These are phyloP conservation scores for Brassica rapa DNA, from an alignment of 345 rosid genomes.

Conservation along the genomic window DNA sequence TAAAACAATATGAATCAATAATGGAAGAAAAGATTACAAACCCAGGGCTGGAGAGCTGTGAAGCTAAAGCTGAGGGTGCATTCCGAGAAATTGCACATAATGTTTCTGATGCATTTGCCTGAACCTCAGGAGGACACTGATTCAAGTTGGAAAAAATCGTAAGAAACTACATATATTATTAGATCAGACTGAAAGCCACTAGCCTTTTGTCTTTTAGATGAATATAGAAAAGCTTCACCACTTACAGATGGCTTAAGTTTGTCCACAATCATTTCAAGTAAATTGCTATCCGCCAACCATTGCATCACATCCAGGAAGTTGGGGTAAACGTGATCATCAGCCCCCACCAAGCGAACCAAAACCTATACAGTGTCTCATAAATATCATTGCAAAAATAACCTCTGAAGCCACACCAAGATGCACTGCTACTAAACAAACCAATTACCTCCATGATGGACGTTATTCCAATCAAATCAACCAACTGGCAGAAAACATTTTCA, in stretches of 20 bases:
- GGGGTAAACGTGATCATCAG: conserved; percentile 95
- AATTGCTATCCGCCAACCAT: conserved; percentile 89
- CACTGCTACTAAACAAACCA: conserved; percentile 13
- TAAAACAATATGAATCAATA: background rate
- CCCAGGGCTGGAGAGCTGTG: conserved; percentile 90
- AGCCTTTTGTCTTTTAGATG: background rate
- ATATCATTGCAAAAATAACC: conserved; percentile 13
- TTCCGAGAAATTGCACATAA: conserved; percentile 90
- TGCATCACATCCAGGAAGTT: conserved; percentile 97
- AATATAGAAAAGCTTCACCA: conserved; percentile 19
- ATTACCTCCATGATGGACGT: conserved; percentile 99
- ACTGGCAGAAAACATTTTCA: conserved; percentile 75
- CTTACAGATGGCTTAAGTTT: conserved; percentile 89
- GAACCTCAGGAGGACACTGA: conserved; percentile 87
- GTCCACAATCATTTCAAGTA: conserved; percentile 95
- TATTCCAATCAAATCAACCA: conserved; percentile 97
- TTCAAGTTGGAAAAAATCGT: conserved; percentile 31
- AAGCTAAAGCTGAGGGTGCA: conserved; percentile 87
- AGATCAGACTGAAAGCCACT: conserved; percentile 16
- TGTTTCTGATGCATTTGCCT: conserved; percentile 93
- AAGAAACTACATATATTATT: conserved; percentile 28
- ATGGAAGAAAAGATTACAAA: conserved; percentile 40
- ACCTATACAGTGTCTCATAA: conserved; percentile 52
- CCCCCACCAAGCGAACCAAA: conserved; percentile 93
- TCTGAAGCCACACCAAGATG: conserved; percentile 16